Percentiles rank a stretch among this genome's conserved stretches.
phyloP scores from a whole-genome alignment of 257 asterid species.

The Echites panduratus region DNA sequence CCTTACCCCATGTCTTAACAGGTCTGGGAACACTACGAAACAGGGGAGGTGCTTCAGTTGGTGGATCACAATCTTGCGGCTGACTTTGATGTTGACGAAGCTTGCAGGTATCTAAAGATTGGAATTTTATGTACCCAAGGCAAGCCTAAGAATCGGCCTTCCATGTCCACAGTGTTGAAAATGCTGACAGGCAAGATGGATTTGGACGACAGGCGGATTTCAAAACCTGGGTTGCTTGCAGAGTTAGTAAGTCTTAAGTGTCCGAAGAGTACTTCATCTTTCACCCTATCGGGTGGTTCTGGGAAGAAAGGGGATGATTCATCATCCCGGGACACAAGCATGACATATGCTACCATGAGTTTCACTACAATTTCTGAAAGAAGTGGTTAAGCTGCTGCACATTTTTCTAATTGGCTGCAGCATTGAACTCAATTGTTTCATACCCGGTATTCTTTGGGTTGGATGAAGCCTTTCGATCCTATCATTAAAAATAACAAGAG shows the following conservation, averaged over 20 bases:
- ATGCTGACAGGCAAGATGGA: constrained; percentile 54
- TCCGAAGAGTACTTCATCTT: constrained; percentile 16
- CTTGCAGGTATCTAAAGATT: constrained; percentile 49
- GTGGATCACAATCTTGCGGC: constrained; percentile 42
- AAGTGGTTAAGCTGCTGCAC: constrained; percentile 27
- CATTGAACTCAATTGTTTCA: neutral
- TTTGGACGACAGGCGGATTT: constrained; percentile 32
- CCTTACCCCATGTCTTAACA: constrained; percentile 18
- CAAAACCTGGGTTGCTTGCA: constrained; percentile 46
- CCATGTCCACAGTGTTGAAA: constrained; percentile 54
- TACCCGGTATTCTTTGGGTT: neutral
- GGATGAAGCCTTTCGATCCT: neutral
- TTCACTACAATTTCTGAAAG: constrained; percentile 56
- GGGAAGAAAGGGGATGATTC: constrained; percentile 35
- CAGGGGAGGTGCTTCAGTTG: constrained; percentile 38
- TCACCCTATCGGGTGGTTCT: constrained; percentile 20
- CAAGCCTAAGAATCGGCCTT: constrained; percentile 53
- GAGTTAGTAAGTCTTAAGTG: constrained; percentile 33
- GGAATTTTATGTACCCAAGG: constrained; percentile 72
- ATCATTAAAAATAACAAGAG: neutral
- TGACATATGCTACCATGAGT: constrained; percentile 51
- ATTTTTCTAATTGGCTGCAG: neutral
- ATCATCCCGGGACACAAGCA: constrained; percentile 26
- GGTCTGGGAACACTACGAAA: constrained; percentile 66
- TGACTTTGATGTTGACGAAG: constrained; percentile 38